A percentile compares a stretch with the other conserved stretches of the same genome.
These are phyloP conservation scores for Hypsizygus marmoreus DNA, from an alignment of 768 basidiomycete species.

Conservation along the genomic window DNA sequence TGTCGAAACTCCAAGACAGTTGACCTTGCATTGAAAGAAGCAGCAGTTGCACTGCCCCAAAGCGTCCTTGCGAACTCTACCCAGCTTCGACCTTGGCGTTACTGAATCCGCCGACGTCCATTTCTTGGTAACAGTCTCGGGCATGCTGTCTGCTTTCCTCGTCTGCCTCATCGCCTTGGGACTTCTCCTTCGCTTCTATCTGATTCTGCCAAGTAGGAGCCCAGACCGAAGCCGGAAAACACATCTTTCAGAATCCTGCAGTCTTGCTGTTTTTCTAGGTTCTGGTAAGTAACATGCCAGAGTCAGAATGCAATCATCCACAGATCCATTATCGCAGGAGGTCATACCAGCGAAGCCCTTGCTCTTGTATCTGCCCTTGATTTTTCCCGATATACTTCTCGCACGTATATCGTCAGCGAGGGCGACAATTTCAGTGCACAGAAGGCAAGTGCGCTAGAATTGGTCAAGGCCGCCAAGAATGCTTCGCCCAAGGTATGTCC, in stretches of 20 bases:
- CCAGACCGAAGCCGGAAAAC: conserved; percentile 2
- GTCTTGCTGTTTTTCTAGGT: conserved; percentile 86
- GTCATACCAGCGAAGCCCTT: conserved; percentile 90
- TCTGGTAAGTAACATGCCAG: conserved; percentile 62
- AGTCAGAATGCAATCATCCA: conserved; percentile 2
- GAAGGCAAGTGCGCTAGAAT: conserved; percentile 72
- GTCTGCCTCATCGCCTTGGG: neutral
- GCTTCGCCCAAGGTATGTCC: conserved; percentile 1
- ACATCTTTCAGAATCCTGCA: conserved; percentile 26
- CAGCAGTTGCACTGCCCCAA: too few species aligned
- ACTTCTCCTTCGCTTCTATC: conserved; percentile 31
- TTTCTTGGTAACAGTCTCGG: neutral
- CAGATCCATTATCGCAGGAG: conserved; percentile 55
- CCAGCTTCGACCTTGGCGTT: too few species aligned
- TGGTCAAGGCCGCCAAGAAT: conserved; percentile 28
- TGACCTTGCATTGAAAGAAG: too few species aligned
- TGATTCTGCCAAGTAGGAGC: conserved; percentile 24
- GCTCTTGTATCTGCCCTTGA: conserved; percentile 72
- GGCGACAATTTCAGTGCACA: conserved; percentile 78
- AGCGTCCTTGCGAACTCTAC: too few species aligned
- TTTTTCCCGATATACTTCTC: conserved; percentile 69
- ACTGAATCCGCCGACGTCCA: neutral
- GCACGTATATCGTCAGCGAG: conserved; percentile 81
- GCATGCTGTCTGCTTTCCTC: conserved; percentile 16
- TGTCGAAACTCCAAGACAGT: too few species aligned